Conservation (phyloP, 495 filamentous ascomycete genomes). For the Trichoderma reesei region DNA sequence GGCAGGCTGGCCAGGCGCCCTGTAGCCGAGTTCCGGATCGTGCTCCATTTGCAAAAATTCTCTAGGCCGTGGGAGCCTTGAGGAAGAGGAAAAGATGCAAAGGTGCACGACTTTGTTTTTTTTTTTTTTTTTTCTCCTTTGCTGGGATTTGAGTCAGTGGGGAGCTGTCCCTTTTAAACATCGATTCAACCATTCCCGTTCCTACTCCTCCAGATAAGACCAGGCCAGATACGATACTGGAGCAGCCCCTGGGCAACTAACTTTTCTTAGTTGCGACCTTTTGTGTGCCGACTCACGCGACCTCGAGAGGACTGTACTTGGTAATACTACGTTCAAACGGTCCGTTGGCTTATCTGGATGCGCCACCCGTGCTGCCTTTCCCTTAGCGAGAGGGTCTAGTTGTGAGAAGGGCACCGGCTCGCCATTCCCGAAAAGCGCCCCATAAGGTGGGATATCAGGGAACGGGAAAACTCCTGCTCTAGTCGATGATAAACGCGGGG, state of each 20-base stretch:
- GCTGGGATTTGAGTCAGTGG: not conserved
- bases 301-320: not conserved
- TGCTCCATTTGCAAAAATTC: not conserved
- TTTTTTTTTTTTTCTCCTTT: not conserved
- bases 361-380: not conserved
- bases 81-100: not conserved
- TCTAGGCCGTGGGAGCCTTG: not conserved
- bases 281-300: constrained; percentile 1
- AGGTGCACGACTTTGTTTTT: too few relatives aligned
- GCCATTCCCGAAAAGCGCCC: not conserved
- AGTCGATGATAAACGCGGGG: not conserved
- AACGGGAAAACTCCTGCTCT: not conserved
- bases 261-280: not conserved
- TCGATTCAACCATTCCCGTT: not conserved
- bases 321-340: not conserved
- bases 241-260: too few relatives aligned
- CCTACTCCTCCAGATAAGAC: not conserved
- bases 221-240: not conserved
- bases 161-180: not conserved
- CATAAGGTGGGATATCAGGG: not conserved
- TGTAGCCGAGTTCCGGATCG: not conserved
- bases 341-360: not conserved
- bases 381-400: not conserved
- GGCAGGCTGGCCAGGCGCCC: not conserved
- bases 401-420: not conserved